Evolutionary conservation across 116 monocot genomes (phyloP), one percentile per base, ranked within the genome.

Genomic region (Dioscorea cayenensis): DNA sequence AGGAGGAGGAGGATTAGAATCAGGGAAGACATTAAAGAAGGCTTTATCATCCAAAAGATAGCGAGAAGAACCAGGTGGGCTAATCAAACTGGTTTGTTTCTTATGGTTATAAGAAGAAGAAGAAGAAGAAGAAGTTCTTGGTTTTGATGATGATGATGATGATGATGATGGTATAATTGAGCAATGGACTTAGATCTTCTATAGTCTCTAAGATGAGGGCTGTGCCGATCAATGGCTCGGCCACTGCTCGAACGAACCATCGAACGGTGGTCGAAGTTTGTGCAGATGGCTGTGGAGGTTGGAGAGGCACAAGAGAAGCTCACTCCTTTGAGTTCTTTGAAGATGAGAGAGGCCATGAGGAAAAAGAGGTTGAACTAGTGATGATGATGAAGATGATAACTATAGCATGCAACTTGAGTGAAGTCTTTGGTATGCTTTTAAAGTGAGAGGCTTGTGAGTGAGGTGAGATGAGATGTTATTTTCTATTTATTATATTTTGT

Each of bases 291-390:
- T 0, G 87, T 73, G 0, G 89, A 82, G 5, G 87, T 82, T 0
- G 89, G 89, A 1, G 93, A 84, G 18, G 76, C 67, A 49, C 93
- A 93, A 11, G 93, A 89, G 73, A 93, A 77, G 75, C 61, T 83
- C 17, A 73, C 78, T 64, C 87, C 75, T 67, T 87, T 94, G 52
- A 81, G 71, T 32, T 81, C 89, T 36, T 72, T 80, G 74, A 79
- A 77, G 69, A 85, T 67, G 28, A 80, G 60, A 43, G 85, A 49
- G 71, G 83, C 85, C 89, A 89, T 85, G 76, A 28, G 55, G 14
- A 14, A 12, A 16, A 55, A 5, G 55, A 55, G 5, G 55, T 16
- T 55, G 3, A 55, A 55, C 4, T 55, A 3, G 0, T 55, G 55
- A 5, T 16, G 55, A 11, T 55, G 55, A 19, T 43, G 55, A 19